Conservation (phyloP, 2,329 filamentous ascomycete genomes). For the Scedosporium dehoogii region DNA sequence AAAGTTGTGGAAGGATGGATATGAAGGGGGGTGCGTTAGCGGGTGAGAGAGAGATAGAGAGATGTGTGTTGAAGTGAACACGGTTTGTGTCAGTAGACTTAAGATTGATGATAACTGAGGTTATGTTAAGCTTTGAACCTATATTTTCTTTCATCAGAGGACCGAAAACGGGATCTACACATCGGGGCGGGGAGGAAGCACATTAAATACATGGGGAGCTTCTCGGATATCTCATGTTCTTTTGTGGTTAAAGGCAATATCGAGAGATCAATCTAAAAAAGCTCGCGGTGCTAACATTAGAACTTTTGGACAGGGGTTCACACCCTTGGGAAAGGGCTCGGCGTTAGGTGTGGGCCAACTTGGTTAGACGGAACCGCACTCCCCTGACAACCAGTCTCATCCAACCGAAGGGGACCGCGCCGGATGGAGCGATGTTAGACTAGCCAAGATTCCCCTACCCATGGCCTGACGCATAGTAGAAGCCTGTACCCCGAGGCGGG, state of each 20-base stretch:
- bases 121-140: neutral
- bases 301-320: neutral
- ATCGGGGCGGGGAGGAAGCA: neutral
- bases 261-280: neutral
- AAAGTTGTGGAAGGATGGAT: neutral
- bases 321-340: too few species aligned
- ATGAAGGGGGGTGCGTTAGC: neutral
- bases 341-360: neutral
- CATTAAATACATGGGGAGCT: neutral
- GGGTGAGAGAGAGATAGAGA: neutral
- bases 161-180: neutral
- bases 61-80: neutral
- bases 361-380: neutral
- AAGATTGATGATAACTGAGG: neutral
- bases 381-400: neutral
- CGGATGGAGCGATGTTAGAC: too few species aligned
- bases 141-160: neutral
- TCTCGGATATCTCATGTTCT: neutral
- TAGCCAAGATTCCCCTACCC: too few species aligned
- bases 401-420: neutral
- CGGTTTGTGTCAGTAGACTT: neutral
- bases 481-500: neutral
- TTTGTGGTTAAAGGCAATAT: neutral
- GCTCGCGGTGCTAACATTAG: slow-evolving; percentile 1
- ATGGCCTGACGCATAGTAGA: too few species aligned